phyloP scores from a whole-genome alignment of 2,329 filamentous ascomycete genomes.

The Fusarium chlamydosporum region DNA sequence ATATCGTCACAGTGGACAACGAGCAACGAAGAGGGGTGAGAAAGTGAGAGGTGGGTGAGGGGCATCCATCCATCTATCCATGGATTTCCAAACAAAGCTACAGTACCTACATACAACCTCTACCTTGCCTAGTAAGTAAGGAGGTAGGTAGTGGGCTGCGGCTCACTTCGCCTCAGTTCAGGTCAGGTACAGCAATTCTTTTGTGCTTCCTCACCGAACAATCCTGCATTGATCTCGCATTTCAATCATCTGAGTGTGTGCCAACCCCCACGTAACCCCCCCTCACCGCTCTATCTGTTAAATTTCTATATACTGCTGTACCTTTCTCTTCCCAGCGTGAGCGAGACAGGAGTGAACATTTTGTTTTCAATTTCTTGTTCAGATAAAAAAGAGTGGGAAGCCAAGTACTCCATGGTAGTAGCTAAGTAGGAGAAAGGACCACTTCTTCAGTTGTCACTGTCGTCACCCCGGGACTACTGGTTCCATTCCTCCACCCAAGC shows the following conservation, averaged over 20 bases:
- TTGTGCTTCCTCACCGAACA: constrained; percentile 31
- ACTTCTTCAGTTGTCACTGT: constrained; percentile 37
- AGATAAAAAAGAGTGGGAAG: background rate
- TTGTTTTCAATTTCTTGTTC: background rate
- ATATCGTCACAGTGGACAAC: constrained; percentile 41
- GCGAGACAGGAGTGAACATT: constrained; percentile 24
- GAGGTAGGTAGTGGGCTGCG: background rate
- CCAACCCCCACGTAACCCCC: constrained; percentile 19
- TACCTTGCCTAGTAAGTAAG: too few relatives aligned
- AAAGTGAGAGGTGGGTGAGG: constrained; percentile 11
- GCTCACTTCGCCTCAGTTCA: constrained; percentile 17
- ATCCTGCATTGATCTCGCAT: constrained; percentile 37
- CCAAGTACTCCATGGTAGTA: background rate
- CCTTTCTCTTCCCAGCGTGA: constrained; percentile 15
- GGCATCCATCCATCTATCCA: constrained; percentile 6
- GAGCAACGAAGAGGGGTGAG: constrained; percentile 19
- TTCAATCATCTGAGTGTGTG: constrained; percentile 25
- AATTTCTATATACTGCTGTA: background rate
- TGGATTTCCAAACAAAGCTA: constrained; percentile 17
- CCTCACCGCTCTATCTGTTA: constrained; percentile 37
- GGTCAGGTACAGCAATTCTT: constrained; percentile 17
- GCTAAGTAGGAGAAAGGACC: constrained; percentile 11
- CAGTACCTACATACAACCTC: constrained; percentile 19
- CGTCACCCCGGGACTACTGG: constrained; percentile 37
- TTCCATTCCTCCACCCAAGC: constrained; percentile 50